phyloP scores from a whole-genome alignment of 805 yeast species.

The Kazachstania martiniae region DNA sequence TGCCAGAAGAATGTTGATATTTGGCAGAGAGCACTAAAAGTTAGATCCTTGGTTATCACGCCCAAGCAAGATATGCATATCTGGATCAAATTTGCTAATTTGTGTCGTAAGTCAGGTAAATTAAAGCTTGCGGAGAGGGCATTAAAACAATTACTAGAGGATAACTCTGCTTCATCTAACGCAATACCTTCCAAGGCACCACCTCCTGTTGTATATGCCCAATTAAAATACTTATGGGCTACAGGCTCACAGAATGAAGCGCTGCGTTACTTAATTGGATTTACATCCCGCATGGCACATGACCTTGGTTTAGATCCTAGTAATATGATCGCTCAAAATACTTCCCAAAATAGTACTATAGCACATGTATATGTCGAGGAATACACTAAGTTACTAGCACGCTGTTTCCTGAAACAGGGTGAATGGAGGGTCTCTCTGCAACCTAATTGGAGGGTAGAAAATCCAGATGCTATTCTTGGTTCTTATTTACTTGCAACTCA shows the following conservation, averaged over 20 bases:
- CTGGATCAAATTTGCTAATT: conserved; percentile 95
- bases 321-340: conserved; percentile 75
- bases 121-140: conserved; percentile 86
- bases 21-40: conserved; percentile 92
- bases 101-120: conserved; percentile 87
- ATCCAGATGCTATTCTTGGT: conserved; percentile 77
- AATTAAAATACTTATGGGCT: conserved; percentile 92
- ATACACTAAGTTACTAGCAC: conserved; percentile 72
- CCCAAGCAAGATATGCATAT: conserved; percentile 95
- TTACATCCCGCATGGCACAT: conserved; percentile 79
- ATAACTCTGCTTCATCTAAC: conserved; percentile 37
- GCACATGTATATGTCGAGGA: conserved; percentile 60
- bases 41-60: conserved; percentile 81
- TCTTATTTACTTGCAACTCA: conserved; percentile 88
- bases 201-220: conserved; percentile 93
- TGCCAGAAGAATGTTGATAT: conserved; percentile 93
- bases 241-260: conserved; percentile 82
- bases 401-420: conserved; percentile 93
- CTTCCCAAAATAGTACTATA: conserved; percentile 47
- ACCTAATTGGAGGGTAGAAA: conserved; percentile 67
- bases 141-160: conserved; percentile 63
- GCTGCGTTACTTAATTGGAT: conserved; percentile 69
- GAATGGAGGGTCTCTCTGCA: conserved; percentile 88
- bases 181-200: conserved; percentile 64
- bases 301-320: conserved; percentile 79